A percentile compares a stretch with the other conserved stretches of the same genome.
Evolutionary conservation across 2,329 filamentous ascomycete genomes (phyloP).

Genomic region (Diaporthe citriasiana): DNA sequence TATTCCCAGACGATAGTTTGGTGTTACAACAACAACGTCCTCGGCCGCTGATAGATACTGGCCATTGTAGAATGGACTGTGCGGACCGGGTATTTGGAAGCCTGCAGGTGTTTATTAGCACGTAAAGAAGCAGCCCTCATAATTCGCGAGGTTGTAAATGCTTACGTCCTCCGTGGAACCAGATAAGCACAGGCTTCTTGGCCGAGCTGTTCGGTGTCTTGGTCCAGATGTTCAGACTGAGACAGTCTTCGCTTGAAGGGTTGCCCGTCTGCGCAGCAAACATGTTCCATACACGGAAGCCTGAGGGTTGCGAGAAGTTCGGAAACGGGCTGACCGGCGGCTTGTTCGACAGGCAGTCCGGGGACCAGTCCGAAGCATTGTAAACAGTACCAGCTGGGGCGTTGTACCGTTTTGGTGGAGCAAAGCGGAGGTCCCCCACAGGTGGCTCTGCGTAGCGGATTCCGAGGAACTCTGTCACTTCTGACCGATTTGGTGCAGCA

Average conservation of each 20-base stretch:
- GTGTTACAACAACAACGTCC: slow-evolving; percentile 47
- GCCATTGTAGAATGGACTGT: slow-evolving; percentile 27
- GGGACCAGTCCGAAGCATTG: slow-evolving; percentile 10
- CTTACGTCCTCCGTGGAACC: slow-evolving; percentile 30
- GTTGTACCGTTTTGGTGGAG: slow-evolving; percentile 29
- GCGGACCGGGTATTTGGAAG: slow-evolving; percentile 24
- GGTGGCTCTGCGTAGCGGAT: slow-evolving; percentile 37
- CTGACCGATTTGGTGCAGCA: slow-evolving; percentile 31
- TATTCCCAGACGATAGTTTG: slow-evolving; percentile 34
- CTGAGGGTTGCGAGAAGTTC: slow-evolving; percentile 21
- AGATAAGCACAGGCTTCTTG: slow-evolving; percentile 58
- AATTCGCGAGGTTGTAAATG: background rate
- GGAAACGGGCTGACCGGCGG: slow-evolving; percentile 28
- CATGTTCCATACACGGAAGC: slow-evolving; percentile 27
- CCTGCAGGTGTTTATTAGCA: background rate
- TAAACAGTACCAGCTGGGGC: slow-evolving; percentile 25
- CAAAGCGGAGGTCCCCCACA: slow-evolving; percentile 6
- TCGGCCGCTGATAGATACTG: slow-evolving; percentile 26
- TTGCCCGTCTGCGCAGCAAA: slow-evolving; percentile 27
- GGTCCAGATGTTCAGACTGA: slow-evolving; percentile 57
- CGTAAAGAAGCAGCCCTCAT: background rate
- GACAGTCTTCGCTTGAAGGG: slow-evolving; percentile 52
- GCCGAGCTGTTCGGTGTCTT: slow-evolving; percentile 49
- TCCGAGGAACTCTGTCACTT: slow-evolving; percentile 34
- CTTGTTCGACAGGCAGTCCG: slow-evolving; percentile 21